Conservation (phyloP, 371 early-diverging fungal species). For the Saksenaea vasiformis region DNA sequence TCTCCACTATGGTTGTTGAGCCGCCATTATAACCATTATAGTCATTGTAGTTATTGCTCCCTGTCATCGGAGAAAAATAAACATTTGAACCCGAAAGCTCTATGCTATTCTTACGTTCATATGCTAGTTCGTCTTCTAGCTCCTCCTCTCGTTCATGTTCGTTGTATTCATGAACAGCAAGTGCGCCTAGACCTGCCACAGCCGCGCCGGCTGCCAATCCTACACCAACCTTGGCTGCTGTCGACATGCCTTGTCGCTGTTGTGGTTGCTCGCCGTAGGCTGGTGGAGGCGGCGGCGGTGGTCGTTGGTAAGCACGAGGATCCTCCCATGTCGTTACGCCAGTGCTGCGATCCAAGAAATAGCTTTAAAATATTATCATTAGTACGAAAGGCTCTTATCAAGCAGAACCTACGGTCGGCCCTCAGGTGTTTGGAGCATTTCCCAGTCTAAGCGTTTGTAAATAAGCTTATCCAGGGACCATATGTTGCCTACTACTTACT, state of each 20-base stretch:
- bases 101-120: constrained; percentile 23
- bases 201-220: constrained; percentile 31
- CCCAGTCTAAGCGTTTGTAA: not conserved
- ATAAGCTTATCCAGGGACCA: not conserved
- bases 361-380: constrained; percentile 7
- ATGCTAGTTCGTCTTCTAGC: not conserved
- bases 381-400: not conserved
- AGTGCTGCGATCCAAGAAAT: constrained; percentile 60
- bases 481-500: not conserved
- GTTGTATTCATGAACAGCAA: constrained; percentile 39
- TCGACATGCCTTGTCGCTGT: constrained; percentile 30
- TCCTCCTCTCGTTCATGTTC: constrained; percentile 39
- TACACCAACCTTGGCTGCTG: constrained; percentile 38
- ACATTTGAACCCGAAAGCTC: not conserved
- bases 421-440: not conserved
- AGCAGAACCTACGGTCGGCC: constrained; percentile 8
- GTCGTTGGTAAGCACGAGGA: constrained; percentile 24
- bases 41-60: not conserved
- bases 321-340: constrained; percentile 68
- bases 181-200: constrained; percentile 38
- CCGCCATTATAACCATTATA: constrained; percentile 7
- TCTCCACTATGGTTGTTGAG: constrained; percentile 36
- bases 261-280: constrained; percentile 5
- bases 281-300: constrained; percentile 7
- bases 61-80: not conserved